Evolutionary conservation across 2,329 filamentous ascomycete species (phyloP), one percentile per base, ranked within the genome.

Genomic region (Paradendryphiella salina): DNA sequence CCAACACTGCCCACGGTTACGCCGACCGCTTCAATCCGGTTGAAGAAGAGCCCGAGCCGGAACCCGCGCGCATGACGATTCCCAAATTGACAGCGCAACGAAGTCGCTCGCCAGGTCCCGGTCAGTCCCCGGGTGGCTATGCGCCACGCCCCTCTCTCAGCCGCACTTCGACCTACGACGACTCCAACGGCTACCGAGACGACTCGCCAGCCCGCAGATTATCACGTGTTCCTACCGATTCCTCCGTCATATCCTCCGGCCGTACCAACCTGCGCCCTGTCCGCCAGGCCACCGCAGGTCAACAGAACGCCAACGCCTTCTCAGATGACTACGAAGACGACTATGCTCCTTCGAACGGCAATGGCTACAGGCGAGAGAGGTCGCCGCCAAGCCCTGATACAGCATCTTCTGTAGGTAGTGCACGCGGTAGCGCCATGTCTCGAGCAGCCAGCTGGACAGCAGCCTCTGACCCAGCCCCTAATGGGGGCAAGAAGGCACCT

Each of bases 1-100:
- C 83, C 37, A 85, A 83, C 64, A 87, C 84, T 10, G 82, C 84
- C 17, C 82, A 85, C 66, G 84, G 84, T 21, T 85, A 84, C 67
- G 77, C 76, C 51, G 83, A 86, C 50, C 80, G 83, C 53, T 82
- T 80, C 69, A 80, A 80, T 50, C 75, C 78, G 6, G 76, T 77
- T 47, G 80, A 84, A 60, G 82, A 85, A 59, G 82, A 85, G 57
- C 75, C 79, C 17, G 73, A 77, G 14, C 72, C 73, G 17, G 76
- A 80, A 20, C 78, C 81, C 41, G 70, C 75, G 36, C 79, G 83
- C 60, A 75, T 77, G 68, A 65, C 65, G 69, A 76, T 64, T 57
- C 73, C 55, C 52, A 74, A 64, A 63, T 59, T 75, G 57, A 65
- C 74, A 69, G 44, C 76, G 43, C 38, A 41, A 15, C 74, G 75